Conservation (phyloP, 139 green algal species). For the Parachlorella kessleri region DNA sequence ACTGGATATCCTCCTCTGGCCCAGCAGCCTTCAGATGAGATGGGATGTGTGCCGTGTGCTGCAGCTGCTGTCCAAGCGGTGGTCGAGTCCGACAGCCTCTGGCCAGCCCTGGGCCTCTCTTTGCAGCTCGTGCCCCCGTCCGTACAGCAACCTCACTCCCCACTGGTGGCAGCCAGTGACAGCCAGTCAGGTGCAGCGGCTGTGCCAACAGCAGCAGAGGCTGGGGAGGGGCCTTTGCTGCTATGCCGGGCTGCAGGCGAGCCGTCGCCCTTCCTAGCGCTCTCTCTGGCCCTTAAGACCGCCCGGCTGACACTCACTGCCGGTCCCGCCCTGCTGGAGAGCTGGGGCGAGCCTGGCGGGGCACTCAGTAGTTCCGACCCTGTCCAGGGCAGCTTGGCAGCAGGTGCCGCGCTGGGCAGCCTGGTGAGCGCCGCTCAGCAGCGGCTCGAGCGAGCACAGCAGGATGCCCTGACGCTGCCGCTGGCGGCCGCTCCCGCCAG, state of each 20-base stretch:
- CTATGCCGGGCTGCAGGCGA: not conserved
- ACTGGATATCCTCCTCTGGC: no score
- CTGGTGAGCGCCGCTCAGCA: slow-evolving; percentile 8
- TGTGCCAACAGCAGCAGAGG: not conserved
- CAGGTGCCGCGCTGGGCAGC: not conserved
- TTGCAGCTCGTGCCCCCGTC: not conserved
- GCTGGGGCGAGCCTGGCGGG: not conserved
- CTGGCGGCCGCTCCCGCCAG: slow-evolving; percentile 3
- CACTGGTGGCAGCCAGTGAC: no score
- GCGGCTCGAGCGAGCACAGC: slow-evolving; percentile 1
- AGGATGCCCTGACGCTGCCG: slow-evolving; percentile 9
- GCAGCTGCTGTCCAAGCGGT: not conserved
- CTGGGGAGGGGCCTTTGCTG: not conserved
- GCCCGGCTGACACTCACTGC: slow-evolving; percentile 9
- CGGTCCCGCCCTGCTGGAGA: not conserved
- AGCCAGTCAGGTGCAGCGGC: not conserved
- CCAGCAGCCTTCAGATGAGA: no score
- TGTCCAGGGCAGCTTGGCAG: not conserved
- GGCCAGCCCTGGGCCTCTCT: not conserved
- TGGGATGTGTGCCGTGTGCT: no score
- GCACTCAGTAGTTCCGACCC: not conserved
- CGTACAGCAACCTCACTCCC: not conserved
- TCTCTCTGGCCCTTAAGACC: not conserved
- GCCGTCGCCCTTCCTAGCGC: not conserved
- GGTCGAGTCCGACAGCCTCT: not conserved